Base-by-base conservation (phyloP, 169 alveolate species). In the Cystoisospora suis region DNA sequence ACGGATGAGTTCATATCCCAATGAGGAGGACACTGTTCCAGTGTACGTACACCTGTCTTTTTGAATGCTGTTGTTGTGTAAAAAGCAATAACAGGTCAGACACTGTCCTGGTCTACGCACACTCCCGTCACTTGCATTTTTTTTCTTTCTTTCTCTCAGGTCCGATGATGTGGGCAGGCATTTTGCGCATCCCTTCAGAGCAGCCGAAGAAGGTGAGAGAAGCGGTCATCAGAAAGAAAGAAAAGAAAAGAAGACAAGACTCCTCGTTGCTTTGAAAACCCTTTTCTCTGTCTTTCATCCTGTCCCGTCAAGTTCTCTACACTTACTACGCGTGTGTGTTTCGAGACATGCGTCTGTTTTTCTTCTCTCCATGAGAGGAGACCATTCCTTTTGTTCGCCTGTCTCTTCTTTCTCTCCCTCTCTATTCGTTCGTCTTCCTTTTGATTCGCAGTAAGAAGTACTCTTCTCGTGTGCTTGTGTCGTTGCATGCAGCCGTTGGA, bases 401-500 rank as follows among this genome's bases (percentile, higher is more conserved):
- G 12, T 53, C 65, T 53, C 23, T 23, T 53, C 29, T 23, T 53
- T 12, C 65, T 53, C 65, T 15, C 12, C 65, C 23, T 53, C 65
- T 23, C 65, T 23, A 53, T 53, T 15, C 65, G 23, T 23, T 12
- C 23, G 65, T 12, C 12, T 15, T 12, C 29, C 23, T 53, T 23
- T 53, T 53, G 29, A 23, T 53, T 23, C 23, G 65, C 65, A 15
- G 65, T 53, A 15, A 12, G 23, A 53, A 12, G 65, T 53, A 12
- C 65, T 23, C 65, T n/a, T 12, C 65, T 15, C 23, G 65, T 23
- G 65, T 53, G 65, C 29, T 70, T 70, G 23, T 70, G 47, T 36
- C n/a, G 53, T 2, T 36, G 3, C 12, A 3, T n/a, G 6, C 81
- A 70, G 86, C 86, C 86, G 12, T 61, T 77, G 86, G 69, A 77